These are phyloP conservation scores for Grifola frondosa DNA, from an alignment of 1,284 basidiomycete genomes.

Conservation along the genomic window DNA sequence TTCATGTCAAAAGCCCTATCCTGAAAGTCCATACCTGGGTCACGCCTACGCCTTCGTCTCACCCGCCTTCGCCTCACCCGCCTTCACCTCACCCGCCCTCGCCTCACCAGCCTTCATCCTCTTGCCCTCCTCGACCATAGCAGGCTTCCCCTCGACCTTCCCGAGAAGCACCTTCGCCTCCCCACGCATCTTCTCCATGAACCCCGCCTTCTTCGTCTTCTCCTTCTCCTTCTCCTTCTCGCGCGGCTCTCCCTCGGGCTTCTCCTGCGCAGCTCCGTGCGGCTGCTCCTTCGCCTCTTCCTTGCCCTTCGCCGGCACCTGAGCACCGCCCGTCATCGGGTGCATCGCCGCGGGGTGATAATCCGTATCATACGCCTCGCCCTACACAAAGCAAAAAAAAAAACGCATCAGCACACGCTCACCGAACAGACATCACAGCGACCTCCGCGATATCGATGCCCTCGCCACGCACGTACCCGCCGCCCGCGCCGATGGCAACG, in stretches of 20 bases:
- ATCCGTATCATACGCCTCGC: slow-evolving; percentile 24
- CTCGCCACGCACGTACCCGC: slow-evolving; percentile 15
- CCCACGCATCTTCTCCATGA: slow-evolving; percentile 53
- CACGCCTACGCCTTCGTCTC: too few relatives aligned
- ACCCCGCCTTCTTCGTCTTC: slow-evolving; percentile 36
- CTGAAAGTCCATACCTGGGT: too few relatives aligned
- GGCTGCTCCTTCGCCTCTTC: slow-evolving; percentile 11
- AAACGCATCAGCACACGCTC: slow-evolving; percentile 2
- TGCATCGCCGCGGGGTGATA: slow-evolving; percentile 33
- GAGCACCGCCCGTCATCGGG: slow-evolving; percentile 15
- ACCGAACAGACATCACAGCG: neutral
- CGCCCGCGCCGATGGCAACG: slow-evolving; percentile 16
- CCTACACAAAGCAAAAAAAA: too few relatives aligned
- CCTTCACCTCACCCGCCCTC: slow-evolving; percentile 3
- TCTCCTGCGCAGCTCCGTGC: slow-evolving; percentile 5
- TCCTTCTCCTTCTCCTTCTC: slow-evolving; percentile 10
- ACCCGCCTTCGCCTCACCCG: too few relatives aligned
- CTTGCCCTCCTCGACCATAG: slow-evolving; percentile 50
- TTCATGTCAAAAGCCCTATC: too few relatives aligned
- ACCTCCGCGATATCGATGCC: slow-evolving; percentile 13
- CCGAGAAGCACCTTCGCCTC: slow-evolving; percentile 53
- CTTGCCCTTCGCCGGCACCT: slow-evolving; percentile 11
- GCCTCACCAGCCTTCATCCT: slow-evolving; percentile 30
- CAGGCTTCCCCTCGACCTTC: slow-evolving; percentile 46
- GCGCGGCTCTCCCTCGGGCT: neutral